Evolutionary conservation across 257 asterid genomes (phyloP).

Genomic region (Linderniella brevidens): DNA sequence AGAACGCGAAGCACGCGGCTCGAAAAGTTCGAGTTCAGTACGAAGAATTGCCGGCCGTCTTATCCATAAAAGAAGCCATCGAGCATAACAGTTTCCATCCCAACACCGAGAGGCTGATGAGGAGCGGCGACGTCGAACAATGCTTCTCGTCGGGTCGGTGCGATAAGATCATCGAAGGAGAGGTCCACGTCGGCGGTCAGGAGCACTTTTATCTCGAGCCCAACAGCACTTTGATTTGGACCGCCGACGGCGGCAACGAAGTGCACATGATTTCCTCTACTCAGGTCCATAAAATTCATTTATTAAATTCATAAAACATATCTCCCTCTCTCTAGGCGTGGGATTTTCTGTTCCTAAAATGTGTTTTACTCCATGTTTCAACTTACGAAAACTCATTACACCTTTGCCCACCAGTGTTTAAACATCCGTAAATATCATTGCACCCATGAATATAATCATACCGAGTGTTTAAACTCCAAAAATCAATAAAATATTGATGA

Average conservation of each 20-base stretch:
- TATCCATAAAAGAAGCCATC: conserved; percentile 78
- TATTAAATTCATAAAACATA: too few relatives aligned
- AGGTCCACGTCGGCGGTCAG: conserved; percentile 82
- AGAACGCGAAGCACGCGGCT: conserved; percentile 82
- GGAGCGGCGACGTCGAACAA: conserved; percentile 48
- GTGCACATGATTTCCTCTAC: conserved; percentile 94
- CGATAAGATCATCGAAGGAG: conserved; percentile 75
- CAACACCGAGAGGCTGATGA: conserved; percentile 43
- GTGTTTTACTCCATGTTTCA: too few relatives aligned
- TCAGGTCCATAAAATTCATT: conserved; percentile 50
- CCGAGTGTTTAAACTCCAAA: too few relatives aligned
- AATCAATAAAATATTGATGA: too few relatives aligned
- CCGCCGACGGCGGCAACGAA: conserved; percentile 85
- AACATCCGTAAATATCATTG: too few relatives aligned
- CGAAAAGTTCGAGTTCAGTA: conserved; percentile 61
- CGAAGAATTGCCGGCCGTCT: conserved; percentile 72
- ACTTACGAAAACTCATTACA: too few relatives aligned
- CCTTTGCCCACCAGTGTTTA: too few relatives aligned
- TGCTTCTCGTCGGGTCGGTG: conserved; percentile 67
- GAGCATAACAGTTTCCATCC: conserved; percentile 64
- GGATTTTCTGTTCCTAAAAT: too few relatives aligned
- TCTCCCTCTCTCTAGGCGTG: too few relatives aligned
- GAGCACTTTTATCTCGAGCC: conserved; percentile 99
- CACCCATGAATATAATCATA: too few relatives aligned
- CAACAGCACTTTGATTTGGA: conserved; percentile 69